Conservation (phyloP, 768 basidiomycete species). For the Lactarius evosmus region DNA sequence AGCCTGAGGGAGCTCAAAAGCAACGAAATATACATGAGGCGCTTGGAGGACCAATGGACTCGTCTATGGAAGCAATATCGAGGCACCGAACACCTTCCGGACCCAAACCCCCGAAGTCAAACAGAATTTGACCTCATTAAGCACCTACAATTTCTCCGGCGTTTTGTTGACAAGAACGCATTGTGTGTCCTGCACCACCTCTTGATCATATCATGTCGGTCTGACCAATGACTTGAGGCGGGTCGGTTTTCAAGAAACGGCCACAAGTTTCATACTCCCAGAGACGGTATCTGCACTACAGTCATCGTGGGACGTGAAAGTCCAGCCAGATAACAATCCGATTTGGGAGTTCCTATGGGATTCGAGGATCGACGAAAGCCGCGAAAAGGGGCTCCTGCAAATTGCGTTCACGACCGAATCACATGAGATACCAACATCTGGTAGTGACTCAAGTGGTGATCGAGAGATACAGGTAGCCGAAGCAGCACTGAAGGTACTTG, state of each 20-base stretch:
- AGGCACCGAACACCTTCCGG: slow-evolving; percentile 64
- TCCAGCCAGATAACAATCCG: slow-evolving; percentile 42
- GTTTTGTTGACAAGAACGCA: slow-evolving; percentile 79
- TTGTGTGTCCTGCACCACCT: slow-evolving; percentile 53
- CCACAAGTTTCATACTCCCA: slow-evolving; percentile 39
- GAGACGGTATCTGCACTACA: slow-evolving; percentile 44
- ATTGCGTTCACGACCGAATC: slow-evolving; percentile 50
- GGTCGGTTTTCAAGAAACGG: slow-evolving; percentile 55
- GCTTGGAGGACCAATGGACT: slow-evolving; percentile 81
- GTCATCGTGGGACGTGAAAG: slow-evolving; percentile 49
- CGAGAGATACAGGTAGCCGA: slow-evolving; percentile 58
- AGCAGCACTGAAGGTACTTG: slow-evolving; percentile 61
- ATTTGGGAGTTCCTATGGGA: slow-evolving; percentile 77
- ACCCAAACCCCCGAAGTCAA: slow-evolving; percentile 62
- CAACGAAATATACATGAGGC: slow-evolving; percentile 69
- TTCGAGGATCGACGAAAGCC: slow-evolving; percentile 64
- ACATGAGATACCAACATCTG: slow-evolving; percentile 39
- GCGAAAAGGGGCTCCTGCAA: slow-evolving; percentile 64
- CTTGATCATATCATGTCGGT: not conserved
- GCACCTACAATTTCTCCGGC: slow-evolving; percentile 80
- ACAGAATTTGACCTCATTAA: slow-evolving; percentile 74
- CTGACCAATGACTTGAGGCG: slow-evolving; percentile 42
- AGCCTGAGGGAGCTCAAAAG: slow-evolving; percentile 60
- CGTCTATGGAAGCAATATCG: slow-evolving; percentile 70
- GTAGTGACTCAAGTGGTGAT: slow-evolving; percentile 27